Conservation (phyloP, 257 asterid species). For the Echites panduratus region DNA sequence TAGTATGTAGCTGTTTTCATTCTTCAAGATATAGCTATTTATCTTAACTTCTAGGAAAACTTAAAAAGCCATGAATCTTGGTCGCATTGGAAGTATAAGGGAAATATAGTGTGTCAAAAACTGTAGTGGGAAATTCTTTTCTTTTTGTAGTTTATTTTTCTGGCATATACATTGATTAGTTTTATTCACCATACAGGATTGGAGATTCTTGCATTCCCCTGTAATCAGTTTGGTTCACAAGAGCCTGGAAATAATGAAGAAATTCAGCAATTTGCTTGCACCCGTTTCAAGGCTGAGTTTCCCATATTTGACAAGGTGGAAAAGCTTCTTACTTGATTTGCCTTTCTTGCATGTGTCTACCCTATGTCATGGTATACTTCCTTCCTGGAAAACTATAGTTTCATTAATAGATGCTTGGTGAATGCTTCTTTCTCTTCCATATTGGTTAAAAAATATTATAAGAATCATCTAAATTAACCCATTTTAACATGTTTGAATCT, state of each 20-base stretch:
- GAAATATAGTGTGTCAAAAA: neutral
- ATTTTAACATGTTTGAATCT: neutral
- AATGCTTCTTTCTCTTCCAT: neutral
- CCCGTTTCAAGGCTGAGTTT: constrained; percentile 88
- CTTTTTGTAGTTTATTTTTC: neutral
- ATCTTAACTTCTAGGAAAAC: too few relatives aligned
- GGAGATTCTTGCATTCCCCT: constrained; percentile 94
- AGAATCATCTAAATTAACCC: neutral
- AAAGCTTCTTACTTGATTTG: neutral
- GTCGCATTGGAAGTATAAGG: neutral
- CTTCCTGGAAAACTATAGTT: neutral
- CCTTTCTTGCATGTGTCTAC: neutral
- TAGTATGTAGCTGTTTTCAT: too few relatives aligned
- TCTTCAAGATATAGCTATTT: too few relatives aligned
- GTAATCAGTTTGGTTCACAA: constrained; percentile 91
- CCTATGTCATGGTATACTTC: neutral
- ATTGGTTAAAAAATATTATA: neutral
- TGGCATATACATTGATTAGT: neutral
- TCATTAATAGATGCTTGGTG: neutral
- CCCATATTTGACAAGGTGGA: constrained; percentile 83
- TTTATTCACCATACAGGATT: constrained; percentile 34
- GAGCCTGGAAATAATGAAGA: constrained; percentile 92
- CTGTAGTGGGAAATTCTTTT: neutral
- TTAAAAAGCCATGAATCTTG: neutral
- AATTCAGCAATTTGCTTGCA: constrained; percentile 68